Conservation (phyloP, 192 early-diverging fungal species). For the Coemansia javaensis region DNA sequence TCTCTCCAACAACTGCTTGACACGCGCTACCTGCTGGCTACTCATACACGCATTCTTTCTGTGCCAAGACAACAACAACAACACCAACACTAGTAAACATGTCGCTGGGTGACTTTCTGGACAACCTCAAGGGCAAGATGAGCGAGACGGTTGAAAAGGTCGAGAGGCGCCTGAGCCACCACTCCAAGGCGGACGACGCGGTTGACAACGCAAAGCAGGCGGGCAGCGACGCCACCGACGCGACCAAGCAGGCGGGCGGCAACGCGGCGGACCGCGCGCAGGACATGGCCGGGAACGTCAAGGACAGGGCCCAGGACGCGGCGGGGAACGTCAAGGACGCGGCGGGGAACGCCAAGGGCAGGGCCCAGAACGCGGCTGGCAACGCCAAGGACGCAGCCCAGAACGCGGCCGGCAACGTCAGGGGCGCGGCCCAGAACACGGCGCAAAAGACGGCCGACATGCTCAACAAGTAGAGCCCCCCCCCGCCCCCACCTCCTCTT, state of each 20-base stretch:
- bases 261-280: conserved; percentile 6
- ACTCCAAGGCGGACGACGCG: no score
- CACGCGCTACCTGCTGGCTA: no score
- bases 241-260: conserved; percentile 5
- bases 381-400: conserved; percentile 1
- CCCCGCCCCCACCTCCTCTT: no score
- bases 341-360: no score
- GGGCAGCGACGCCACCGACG: conserved; percentile 2
- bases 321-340: conserved; percentile 1
- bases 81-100: background rate
- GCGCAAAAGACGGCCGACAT: background rate
- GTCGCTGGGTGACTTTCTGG: conserved; percentile 19
- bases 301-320: conserved; percentile 7
- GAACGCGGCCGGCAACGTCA: background rate
- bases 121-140: conserved; percentile 41
- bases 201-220: conserved; percentile 5
- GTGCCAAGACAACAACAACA: no score
- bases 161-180: conserved; percentile 35
- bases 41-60: no score
- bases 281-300: conserved; percentile 2
- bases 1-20: no score
- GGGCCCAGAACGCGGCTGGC: conserved; percentile 8
- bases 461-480: conserved; percentile 5
- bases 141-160: conserved; percentile 31
- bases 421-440: background rate